Percentiles rank a stretch among this genome's conserved stretches.
These are phyloP conservation scores for Ceratocystis eucalypticola DNA, from an alignment of 2,329 filamentous ascomycete genomes.

Conservation along the genomic window DNA sequence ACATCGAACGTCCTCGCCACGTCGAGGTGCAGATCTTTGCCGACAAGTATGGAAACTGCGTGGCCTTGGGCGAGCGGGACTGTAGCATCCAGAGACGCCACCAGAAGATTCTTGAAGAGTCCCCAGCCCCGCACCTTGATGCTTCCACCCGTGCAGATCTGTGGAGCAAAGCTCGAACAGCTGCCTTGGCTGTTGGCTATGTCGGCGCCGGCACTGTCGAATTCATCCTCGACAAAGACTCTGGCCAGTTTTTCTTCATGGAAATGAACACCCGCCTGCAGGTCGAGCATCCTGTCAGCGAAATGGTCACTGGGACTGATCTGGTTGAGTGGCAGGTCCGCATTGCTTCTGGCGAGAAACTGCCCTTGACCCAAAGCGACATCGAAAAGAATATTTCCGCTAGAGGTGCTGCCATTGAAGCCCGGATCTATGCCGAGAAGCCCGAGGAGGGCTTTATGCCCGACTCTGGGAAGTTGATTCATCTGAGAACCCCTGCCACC, in stretches of 20 bases:
- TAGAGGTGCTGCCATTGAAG: conserved; percentile 82
- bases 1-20: conserved; percentile 65
- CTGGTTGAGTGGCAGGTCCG: conserved; percentile 95
- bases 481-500: conserved; percentile 59
- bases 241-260: conserved; percentile 69
- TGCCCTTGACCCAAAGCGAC: conserved; percentile 43
- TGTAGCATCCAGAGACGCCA: conserved; percentile 78
- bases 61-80: conserved; percentile 77
- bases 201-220: conserved; percentile 83
- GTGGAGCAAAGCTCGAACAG: conserved; percentile 52
- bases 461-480: conserved; percentile 76
- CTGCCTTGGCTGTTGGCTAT: conserved; percentile 65
- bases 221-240: conserved; percentile 76
- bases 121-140: conserved; percentile 58
- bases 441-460: conserved; percentile 86
- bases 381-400: conserved; percentile 63
- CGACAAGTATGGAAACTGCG: conserved; percentile 62
- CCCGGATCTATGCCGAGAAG: conserved; percentile 91
- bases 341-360: conserved; percentile 45
- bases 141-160: conserved; percentile 45
- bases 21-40: conserved; percentile 88
- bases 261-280: conserved; percentile 81
- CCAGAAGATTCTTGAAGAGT: conserved; percentile 86
- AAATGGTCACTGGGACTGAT: conserved; percentile 54
- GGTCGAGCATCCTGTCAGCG: conserved; percentile 88